Conservation (phyloP, 2,329 filamentous ascomycete genomes). For the Ophiostoma sp. region DNA sequence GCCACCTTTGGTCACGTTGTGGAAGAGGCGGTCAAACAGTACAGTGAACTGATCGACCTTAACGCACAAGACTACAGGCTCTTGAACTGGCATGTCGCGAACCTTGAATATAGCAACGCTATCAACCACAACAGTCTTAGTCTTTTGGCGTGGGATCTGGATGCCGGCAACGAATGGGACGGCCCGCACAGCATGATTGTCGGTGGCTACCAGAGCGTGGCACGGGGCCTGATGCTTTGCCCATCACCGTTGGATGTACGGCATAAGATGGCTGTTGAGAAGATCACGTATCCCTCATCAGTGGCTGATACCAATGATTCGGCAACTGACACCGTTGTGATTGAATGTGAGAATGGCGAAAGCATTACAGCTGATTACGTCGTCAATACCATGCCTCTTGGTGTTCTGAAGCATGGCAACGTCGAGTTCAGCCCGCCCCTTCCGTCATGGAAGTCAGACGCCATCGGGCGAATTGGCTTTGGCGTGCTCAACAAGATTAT, state of each 20-base stretch:
- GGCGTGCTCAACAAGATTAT: slow-evolving; percentile 94
- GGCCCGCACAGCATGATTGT: slow-evolving; percentile 89
- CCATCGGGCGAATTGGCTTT: slow-evolving; percentile 80
- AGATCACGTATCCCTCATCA: slow-evolving; percentile 56
- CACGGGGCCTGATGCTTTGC: slow-evolving; percentile 74
- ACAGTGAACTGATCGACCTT: slow-evolving; percentile 74
- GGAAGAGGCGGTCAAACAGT: slow-evolving; percentile 86
- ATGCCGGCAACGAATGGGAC: slow-evolving; percentile 96
- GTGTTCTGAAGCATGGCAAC: slow-evolving; percentile 77
- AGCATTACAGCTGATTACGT: slow-evolving; percentile 78
- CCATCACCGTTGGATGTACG: slow-evolving; percentile 73
- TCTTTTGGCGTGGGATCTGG: slow-evolving; percentile 90
- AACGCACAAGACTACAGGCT: slow-evolving; percentile 82
- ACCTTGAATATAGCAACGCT: slow-evolving; percentile 95
- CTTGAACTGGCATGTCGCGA: slow-evolving; percentile 97
- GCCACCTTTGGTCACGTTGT: slow-evolving; percentile 87
- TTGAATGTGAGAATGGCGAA: slow-evolving; percentile 74
- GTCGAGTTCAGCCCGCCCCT: slow-evolving; percentile 85
- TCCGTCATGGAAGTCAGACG: slow-evolving; percentile 77
- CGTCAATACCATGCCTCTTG: slow-evolving; percentile 84
- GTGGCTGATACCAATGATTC: not conserved
- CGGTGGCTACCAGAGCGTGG: slow-evolving; percentile 88
- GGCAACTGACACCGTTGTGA: slow-evolving; percentile 32
- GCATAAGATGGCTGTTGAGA: slow-evolving; percentile 66
- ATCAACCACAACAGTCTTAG: slow-evolving; percentile 82